These are phyloP conservation scores for Ceratocystis eucalypticola DNA, from an alignment of 2,329 filamentous ascomycete genomes.

Conservation along the genomic window DNA sequence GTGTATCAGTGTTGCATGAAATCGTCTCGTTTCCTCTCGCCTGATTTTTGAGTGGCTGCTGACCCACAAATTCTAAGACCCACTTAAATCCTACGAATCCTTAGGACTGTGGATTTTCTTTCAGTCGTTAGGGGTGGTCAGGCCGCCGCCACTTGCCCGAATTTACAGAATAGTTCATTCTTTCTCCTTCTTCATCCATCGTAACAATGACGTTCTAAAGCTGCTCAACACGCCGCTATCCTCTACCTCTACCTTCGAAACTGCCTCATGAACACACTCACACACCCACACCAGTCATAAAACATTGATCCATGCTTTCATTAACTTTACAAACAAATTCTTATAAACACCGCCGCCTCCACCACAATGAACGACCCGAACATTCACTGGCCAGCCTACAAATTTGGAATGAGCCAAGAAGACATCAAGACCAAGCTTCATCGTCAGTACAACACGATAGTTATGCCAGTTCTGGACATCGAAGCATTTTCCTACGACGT, in stretches of 20 bases:
- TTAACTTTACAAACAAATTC: background rate
- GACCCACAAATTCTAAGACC: no score
- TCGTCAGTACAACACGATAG: conserved; percentile 1
- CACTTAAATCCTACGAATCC: no score
- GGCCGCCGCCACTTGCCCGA: no score
- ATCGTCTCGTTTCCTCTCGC: no score
- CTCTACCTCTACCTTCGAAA: background rate
- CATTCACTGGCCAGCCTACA: background rate
- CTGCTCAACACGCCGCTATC: background rate
- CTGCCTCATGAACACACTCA: background rate
- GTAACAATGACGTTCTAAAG: background rate
- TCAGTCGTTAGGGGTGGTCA: no score
- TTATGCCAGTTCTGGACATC: background rate
- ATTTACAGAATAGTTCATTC: background rate
- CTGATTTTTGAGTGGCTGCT: no score
- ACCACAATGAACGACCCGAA: background rate
- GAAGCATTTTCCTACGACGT: conserved; percentile 8
- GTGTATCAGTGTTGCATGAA: no score
- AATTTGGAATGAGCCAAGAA: background rate
- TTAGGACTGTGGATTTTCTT: no score
- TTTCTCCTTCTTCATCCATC: background rate
- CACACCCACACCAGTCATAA: background rate
- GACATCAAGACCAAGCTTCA: background rate
- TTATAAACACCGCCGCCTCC: background rate
- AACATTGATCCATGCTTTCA: background rate